Evolutionary conservation across 1,139 yeast species (phyloP), one percentile per base, ranked within the genome.

Genomic region (Groenewaldozyma auringiensis): DNA sequence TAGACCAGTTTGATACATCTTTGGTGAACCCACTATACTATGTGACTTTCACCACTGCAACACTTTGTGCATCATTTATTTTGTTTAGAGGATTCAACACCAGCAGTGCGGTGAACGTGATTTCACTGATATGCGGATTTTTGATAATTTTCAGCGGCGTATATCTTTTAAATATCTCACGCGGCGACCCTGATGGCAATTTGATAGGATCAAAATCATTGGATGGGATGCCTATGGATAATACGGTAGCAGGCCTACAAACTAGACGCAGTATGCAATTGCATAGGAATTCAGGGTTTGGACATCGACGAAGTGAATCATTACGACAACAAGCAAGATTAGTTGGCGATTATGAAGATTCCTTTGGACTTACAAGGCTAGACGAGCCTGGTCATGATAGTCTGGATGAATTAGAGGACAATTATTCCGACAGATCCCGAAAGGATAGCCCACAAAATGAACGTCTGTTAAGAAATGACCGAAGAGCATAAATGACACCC

Each of bases 1-100:
- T 87, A 59, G 96, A 89, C 58, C 95, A 85, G 64, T 87, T 86
- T 59, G 96, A 87, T 62, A 87, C 96, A 2, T 85, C 95, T 1
- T 84, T 88, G 53, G 96, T 87, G 47, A 87, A 88, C 64, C 96
- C 96, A 29, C 71, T 87, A 51, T 87, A 87, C 67, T 87, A 88
- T 60, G 96, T 87, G 47, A 82, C 95, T 0, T 88, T 87, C 67
- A 87, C 96, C 36, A 87, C 96, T 0, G 86, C 85, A 47, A 88
- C 96, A 0, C 72, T 87, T 56, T 73, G 78, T 46, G 96, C 96
- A 0, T 85, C 95, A 33, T 88, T 88, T 63, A 83, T 88, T 53
- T 70, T 87, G 48, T 88, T 87, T 68, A 75, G 82, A 58, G 95
- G 95, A 16, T 88, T 88, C 72, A 86, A 86, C 67, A 86, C 95